These are phyloP conservation scores for Rhynchospora breviuscula DNA, from an alignment of 176 grass and related monocot species.

Conservation along the genomic window DNA sequence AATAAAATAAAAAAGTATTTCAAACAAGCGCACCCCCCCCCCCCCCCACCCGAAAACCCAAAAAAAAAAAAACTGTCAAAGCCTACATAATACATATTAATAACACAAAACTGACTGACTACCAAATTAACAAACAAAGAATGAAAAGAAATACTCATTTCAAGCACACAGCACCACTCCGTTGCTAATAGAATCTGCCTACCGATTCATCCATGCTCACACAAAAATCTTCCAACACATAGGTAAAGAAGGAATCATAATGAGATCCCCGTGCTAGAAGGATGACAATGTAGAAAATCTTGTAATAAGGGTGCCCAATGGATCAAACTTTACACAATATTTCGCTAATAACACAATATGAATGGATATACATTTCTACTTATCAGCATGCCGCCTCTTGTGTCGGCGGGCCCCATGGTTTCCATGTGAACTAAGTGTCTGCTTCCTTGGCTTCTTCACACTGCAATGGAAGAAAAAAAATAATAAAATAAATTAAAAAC, in stretches of 20 bases:
- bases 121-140: neutral
- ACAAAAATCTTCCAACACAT: neutral
- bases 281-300: neutral
- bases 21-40: neutral
- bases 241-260: neutral
- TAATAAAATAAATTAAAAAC: slow-evolving; percentile 18
- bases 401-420: slow-evolving; percentile 42
- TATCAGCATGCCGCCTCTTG: slow-evolving; percentile 66
- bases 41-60: neutral
- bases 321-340: slow-evolving; percentile 22
- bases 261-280: neutral
- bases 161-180: neutral
- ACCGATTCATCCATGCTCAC: neutral
- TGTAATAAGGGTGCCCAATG: neutral
- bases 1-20: neutral
- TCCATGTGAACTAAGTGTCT: slow-evolving; percentile 31
- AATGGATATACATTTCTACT: slow-evolving; percentile 27
- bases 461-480: slow-evolving; percentile 31
- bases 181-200: neutral
- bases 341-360: slow-evolving; percentile 13
- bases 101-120: slow-evolving; percentile 6
- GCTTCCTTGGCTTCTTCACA: slow-evolving; percentile 52
- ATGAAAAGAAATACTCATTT: neutral
- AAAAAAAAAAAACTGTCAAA: neutral
- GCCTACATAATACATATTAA: neutral